Evolutionary conservation across 2,329 filamentous ascomycete genomes (phyloP).

Genomic region (Neoascochyta sp.): DNA sequence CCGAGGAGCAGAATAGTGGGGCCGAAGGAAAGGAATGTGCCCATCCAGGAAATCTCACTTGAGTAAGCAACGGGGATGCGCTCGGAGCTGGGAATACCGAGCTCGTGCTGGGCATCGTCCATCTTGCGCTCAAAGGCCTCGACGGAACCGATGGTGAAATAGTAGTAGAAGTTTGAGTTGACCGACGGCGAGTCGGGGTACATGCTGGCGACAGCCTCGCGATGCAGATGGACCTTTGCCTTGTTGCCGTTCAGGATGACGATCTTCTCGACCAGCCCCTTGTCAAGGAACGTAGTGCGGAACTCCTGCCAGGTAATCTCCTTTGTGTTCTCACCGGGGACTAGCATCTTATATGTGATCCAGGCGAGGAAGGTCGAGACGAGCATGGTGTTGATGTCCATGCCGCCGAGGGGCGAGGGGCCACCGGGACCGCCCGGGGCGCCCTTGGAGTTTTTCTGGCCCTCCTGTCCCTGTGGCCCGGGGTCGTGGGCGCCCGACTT

Average conservation of each 20-base stretch:
- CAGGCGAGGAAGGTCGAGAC: conserved; percentile 60
- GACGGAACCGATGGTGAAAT: conserved; percentile 92
- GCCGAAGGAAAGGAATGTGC: conserved; percentile 74
- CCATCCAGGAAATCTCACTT: conserved; percentile 68
- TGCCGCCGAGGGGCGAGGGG: conserved; percentile 27
- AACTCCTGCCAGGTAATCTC: conserved; percentile 99
- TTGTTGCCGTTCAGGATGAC: conserved; percentile 72
- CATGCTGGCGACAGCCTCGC: conserved; percentile 65
- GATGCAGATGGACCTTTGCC: conserved; percentile 77
- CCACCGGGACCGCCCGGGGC: conserved; percentile 13
- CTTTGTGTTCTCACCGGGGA: conserved; percentile 61
- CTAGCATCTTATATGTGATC: conserved; percentile 57
- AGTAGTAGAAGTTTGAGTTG: conserved; percentile 73
- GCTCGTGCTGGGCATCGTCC: conserved; percentile 81
- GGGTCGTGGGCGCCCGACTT: conserved; percentile 46
- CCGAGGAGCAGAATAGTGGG: conserved; percentile 85
- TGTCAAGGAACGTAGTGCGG: conserved; percentile 87
- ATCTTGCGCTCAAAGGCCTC: conserved; percentile 88
- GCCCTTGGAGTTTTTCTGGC: conserved; percentile 31
- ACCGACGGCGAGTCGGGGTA: conserved; percentile 72
- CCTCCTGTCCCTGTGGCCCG: conserved; percentile 39
- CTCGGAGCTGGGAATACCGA: conserved; percentile 81
- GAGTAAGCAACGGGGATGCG: conserved; percentile 90
- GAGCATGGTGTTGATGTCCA: conserved; percentile 55
- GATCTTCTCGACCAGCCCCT: conserved; percentile 91